Evolutionary conservation across 2,329 filamentous ascomycete genomes (phyloP).

Genomic region (Dichotomopilus funicola): DNA sequence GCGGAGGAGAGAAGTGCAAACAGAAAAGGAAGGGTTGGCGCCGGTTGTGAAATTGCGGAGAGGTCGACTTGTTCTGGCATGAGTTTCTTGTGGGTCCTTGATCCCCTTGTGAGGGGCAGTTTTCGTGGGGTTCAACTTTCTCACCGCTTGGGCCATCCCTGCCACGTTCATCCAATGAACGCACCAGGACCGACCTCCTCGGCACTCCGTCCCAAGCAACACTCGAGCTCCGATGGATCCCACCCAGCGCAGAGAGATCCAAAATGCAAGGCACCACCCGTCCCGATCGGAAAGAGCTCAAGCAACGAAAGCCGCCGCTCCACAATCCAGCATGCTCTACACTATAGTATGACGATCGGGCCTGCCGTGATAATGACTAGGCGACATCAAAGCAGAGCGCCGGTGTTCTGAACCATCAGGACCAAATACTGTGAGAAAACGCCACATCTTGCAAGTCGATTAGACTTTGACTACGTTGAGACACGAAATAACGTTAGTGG

Average conservation of each 20-base stretch:
- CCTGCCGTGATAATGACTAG: too few species aligned
- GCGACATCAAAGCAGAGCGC: too few species aligned
- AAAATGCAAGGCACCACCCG: not conserved
- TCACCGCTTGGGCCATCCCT: not conserved
- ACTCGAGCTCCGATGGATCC: not conserved
- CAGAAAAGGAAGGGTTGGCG: slow-evolving; percentile 1
- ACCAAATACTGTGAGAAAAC: too few species aligned
- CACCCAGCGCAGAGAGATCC: not conserved
- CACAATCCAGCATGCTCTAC: not conserved
- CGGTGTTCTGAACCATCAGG: too few species aligned
- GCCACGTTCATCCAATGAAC: not conserved
- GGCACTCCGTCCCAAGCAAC: not conserved
- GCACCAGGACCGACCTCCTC: not conserved
- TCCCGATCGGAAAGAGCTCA: not conserved
- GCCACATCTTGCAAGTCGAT: too few species aligned
- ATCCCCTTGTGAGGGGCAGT: not conserved
- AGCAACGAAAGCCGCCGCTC: not conserved
- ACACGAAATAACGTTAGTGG: too few species aligned
- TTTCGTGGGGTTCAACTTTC: not conserved
- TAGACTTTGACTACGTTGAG: too few species aligned
- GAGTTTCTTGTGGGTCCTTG: not conserved
- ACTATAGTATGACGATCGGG: too few species aligned
- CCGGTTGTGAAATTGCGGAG: slow-evolving; percentile 1
- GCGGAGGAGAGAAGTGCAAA: slow-evolving; percentile 8
- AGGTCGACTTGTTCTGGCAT: not conserved